Conservation (phyloP, 179 eudicot species). For the Beta macrorhiza region DNA sequence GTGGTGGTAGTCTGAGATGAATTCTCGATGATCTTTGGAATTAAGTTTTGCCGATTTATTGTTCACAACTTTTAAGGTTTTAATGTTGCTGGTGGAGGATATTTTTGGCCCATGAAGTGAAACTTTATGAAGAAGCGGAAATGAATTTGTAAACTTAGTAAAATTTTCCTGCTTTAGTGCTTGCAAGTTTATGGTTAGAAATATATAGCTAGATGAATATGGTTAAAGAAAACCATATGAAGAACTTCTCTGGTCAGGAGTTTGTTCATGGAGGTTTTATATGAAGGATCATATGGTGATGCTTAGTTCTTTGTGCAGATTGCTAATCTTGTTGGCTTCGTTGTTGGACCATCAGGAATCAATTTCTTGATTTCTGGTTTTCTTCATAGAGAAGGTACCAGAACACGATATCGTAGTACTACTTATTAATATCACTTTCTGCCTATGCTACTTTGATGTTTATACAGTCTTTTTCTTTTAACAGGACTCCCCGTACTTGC, state of each 20-base stretch:
- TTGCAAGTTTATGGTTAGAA: background rate
- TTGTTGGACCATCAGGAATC: slow-evolving; percentile 29
- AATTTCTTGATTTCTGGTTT: slow-evolving; percentile 28
- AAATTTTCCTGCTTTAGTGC: background rate
- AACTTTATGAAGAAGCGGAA: background rate
- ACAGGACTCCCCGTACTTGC: slow-evolving; percentile 74
- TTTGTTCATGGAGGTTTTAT: slow-evolving; percentile 8
- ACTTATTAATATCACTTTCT: background rate
- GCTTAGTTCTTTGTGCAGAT: slow-evolving; percentile 52
- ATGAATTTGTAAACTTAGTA: background rate
- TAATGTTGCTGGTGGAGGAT: background rate
- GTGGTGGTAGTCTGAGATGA: background rate
- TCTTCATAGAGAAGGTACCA: slow-evolving; percentile 62
- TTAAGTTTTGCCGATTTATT: background rate
- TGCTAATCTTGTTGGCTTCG: slow-evolving; percentile 93
- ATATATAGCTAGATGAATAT: background rate
- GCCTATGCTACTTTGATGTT: slow-evolving; percentile 1
- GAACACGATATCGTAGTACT: background rate
- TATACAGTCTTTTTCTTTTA: slow-evolving; percentile 15
- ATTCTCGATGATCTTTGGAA: background rate
- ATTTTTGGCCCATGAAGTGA: background rate
- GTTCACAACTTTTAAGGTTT: background rate
- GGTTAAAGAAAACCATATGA: background rate
- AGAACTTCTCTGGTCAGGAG: background rate
- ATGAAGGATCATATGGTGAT: background rate